Base-by-base conservation (phyloP, 129 eudicot genomes). In the Chrysanthemum lavandulifolium region DNA sequence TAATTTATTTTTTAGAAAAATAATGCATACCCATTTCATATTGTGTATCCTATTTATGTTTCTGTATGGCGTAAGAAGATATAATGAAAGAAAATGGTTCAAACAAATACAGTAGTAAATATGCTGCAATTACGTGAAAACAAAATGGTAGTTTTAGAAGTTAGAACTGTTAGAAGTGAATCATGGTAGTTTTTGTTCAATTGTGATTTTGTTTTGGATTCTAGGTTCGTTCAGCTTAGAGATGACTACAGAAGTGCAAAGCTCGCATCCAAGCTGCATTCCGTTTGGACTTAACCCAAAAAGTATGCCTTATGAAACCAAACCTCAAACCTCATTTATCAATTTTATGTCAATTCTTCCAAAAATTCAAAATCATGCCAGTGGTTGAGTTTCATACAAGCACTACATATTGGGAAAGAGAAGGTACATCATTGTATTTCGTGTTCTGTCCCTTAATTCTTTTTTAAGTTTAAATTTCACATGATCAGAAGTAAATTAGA, bases 171-270 rank as follows among this genome's bases (percentile, higher is more conserved):
- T 63, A 33, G 15, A 27, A 63, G 19, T 62, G 27, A 60, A 60
- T 60, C 40, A 60, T 23, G 45, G 14, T 75, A 65, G 58, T 19
- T 55, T 40, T 70, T 69, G 65, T 72, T 45, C 14, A n/a, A 12
- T 16, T 18, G 18, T 19, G 25, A 60, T 29, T 56, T 60, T 47
- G 18, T 21, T 73, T 55, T 64, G 65, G 67, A 29, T 55, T 53
- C 51, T 84, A 90, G 93, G 81, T 90, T 90, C 31, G 87, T 90
- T 81, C 87, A 90, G 73, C 90, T 90, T 25, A 80, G 96, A 69
- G 96, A 90, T 2, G 96, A 90, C 84, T 90, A 87, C 75, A 90
- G 89, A 80, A 87, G 94, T 58, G 93, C 96, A 69, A 90, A 81
- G 68, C 85, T 90, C 1, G 96, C 96, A 55, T 67, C 96, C 61